Conservation (phyloP, 306 rosid species). For the Corylus americana region DNA sequence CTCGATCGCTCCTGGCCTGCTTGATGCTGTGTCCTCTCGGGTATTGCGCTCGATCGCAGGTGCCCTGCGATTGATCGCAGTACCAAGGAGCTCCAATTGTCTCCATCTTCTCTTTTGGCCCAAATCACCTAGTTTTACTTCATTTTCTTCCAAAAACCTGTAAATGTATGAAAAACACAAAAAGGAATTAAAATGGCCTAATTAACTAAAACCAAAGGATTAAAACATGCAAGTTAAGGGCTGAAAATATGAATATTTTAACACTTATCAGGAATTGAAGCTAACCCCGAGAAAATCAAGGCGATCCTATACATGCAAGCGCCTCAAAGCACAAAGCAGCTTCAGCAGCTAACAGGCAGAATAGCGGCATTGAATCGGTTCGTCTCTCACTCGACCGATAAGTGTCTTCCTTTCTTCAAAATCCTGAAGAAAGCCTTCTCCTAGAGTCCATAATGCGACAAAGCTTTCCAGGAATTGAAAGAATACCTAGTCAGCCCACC, state of each 20-base stretch:
- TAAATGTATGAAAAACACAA: too few relatives aligned
- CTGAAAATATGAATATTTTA: neutral
- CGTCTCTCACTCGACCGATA: neutral
- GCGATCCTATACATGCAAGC: neutral
- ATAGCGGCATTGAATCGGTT: neutral
- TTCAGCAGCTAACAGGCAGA: neutral
- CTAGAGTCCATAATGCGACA: neutral
- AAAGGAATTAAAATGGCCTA: too few relatives aligned
- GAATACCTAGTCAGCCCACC: neutral
- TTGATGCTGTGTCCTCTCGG: fast-evolving
- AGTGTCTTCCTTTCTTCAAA: neutral
- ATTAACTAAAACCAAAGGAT: too few relatives aligned
- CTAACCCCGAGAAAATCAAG: neutral
- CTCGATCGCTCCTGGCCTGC: fast-evolving
- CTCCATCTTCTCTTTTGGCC: too few relatives aligned
- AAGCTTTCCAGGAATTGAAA: neutral
- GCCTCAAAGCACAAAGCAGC: neutral
- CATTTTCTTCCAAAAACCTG: too few relatives aligned
- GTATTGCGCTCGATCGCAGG: too few relatives aligned
- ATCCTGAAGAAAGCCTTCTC: neutral
- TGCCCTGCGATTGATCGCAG: too few relatives aligned
- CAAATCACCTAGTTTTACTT: too few relatives aligned
- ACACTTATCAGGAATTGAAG: neutral
- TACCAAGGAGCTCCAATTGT: too few relatives aligned
- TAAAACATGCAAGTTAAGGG: too few relatives aligned